phyloP scores from a whole-genome alignment of 75 land plant species.

The Gnetum montanum region DNA sequence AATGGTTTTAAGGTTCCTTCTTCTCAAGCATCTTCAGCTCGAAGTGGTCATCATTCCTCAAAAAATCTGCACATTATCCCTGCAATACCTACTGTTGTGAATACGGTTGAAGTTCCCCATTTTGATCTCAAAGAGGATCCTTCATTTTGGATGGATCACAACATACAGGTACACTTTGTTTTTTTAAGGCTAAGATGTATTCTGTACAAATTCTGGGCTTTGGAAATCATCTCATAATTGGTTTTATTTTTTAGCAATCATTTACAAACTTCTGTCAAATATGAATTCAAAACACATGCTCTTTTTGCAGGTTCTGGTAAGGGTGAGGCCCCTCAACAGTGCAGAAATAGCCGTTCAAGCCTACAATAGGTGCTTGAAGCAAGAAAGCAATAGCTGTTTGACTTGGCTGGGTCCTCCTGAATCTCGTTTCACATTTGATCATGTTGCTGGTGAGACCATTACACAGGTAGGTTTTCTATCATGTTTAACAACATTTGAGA shows the following conservation, averaged over 20 bases:
- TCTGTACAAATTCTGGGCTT: too few relatives aligned
- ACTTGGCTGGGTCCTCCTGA: slow-evolving; percentile 93
- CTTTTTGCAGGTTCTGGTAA: slow-evolving; percentile 67
- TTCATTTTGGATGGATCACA: slow-evolving; percentile 94
- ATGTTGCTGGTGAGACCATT: slow-evolving; percentile 85
- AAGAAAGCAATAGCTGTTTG: slow-evolving; percentile 69
- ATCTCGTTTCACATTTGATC: slow-evolving; percentile 82
- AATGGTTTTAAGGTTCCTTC: slow-evolving; percentile 16
- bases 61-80: slow-evolving; percentile 22
- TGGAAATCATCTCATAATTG: too few relatives aligned
- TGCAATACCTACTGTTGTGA: slow-evolving; percentile 19
- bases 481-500: too few relatives aligned
- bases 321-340: slow-evolving; percentile 68
- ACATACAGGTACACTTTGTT: slow-evolving; percentile 78
- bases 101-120: slow-evolving; percentile 62
- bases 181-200: neutral
- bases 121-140: slow-evolving; percentile 83
- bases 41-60: slow-evolving; percentile 21
- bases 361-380: slow-evolving; percentile 71
- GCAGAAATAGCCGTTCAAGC: slow-evolving; percentile 52
- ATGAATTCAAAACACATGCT: too few relatives aligned
- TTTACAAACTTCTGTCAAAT: too few relatives aligned
- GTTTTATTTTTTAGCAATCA: too few relatives aligned
- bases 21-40: slow-evolving; percentile 5
- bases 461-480: too few relatives aligned